Evolutionary conservation across 805 yeast species (phyloP).

Genomic region (Kodamaea jinghongensis): DNA sequence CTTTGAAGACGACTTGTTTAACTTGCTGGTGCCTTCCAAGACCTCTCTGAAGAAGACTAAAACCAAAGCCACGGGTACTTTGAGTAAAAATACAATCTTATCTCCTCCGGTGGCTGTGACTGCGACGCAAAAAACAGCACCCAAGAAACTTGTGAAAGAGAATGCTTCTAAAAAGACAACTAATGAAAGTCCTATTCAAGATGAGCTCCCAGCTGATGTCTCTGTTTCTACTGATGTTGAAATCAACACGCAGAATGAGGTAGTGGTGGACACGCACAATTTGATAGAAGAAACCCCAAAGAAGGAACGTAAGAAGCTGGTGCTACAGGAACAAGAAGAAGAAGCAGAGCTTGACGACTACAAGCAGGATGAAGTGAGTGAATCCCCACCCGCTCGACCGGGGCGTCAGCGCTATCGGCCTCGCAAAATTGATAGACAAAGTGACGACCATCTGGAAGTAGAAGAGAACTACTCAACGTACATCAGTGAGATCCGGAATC

Average conservation of each 20-base stretch:
- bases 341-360: not conserved
- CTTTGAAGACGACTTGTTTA: slow-evolving; percentile 13
- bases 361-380: not conserved
- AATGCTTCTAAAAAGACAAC: not conserved
- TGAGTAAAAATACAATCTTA: too few relatives aligned
- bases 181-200: slow-evolving; percentile 9
- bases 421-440: slow-evolving; percentile 7
- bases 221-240: slow-evolving; percentile 15
- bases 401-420: slow-evolving; percentile 7
- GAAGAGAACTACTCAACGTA: slow-evolving; percentile 13
- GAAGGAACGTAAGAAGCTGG: slow-evolving; percentile 1
- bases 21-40: slow-evolving; percentile 3
- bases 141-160: not conserved
- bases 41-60: slow-evolving; percentile 1
- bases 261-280: not conserved
- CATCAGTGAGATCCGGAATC: slow-evolving; percentile 17
- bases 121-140: slow-evolving; percentile 1
- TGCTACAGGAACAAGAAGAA: not conserved
- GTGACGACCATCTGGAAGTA: slow-evolving; percentile 7
- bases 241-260: not conserved
- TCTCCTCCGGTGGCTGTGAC: not conserved
- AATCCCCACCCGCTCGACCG: slow-evolving; percentile 4
- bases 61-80: not conserved
- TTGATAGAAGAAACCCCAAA: not conserved
- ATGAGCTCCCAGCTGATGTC: slow-evolving; percentile 16